Evolutionary conservation across 257 asterid genomes (phyloP).

Genomic region (Linaria vulgaris): DNA sequence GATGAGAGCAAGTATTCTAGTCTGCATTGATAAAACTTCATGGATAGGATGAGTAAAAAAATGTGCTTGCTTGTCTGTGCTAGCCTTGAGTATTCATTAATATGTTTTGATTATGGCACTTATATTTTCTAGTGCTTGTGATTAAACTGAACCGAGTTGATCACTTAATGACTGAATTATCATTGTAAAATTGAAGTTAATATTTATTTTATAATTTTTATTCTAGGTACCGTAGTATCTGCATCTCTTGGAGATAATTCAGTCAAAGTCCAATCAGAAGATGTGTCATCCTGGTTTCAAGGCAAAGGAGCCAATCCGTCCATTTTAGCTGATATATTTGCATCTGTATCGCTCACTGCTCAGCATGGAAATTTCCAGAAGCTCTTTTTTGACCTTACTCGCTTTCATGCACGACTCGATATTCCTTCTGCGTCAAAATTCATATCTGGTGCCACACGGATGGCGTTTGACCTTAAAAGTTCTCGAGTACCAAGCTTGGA

Average conservation of each 20-base stretch:
- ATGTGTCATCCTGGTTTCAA: constrained; percentile 30
- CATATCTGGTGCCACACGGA: constrained; percentile 45
- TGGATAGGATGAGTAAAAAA: neutral
- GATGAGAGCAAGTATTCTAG: neutral
- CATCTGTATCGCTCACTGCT: constrained; percentile 55
- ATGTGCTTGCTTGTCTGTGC: constrained; percentile 2
- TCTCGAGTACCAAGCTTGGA: constrained; percentile 47
- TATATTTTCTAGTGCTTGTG: constrained; percentile 7
- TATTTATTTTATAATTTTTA: constrained; percentile 6
- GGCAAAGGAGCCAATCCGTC: constrained; percentile 48
- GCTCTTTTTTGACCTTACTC: constrained; percentile 60
- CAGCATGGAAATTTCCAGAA: constrained; percentile 79
- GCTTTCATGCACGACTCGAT: constrained; percentile 54
- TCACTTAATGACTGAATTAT: neutral
- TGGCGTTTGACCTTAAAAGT: constrained; percentile 54
- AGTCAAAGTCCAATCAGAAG: constrained; percentile 33
- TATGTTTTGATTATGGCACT: neutral
- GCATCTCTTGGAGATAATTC: constrained; percentile 58
- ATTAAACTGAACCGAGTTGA: constrained; percentile 14
- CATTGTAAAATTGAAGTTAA: neutral
- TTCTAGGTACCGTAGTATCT: constrained; percentile 59
- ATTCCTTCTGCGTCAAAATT: constrained; percentile 66
- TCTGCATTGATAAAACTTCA: constrained; percentile 10
- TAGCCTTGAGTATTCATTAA: neutral
- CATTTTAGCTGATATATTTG: constrained; percentile 61